Evolutionary conservation across 2,329 filamentous ascomycete species (phyloP).

Genomic region (Paraconiothyrium sp.): DNA sequence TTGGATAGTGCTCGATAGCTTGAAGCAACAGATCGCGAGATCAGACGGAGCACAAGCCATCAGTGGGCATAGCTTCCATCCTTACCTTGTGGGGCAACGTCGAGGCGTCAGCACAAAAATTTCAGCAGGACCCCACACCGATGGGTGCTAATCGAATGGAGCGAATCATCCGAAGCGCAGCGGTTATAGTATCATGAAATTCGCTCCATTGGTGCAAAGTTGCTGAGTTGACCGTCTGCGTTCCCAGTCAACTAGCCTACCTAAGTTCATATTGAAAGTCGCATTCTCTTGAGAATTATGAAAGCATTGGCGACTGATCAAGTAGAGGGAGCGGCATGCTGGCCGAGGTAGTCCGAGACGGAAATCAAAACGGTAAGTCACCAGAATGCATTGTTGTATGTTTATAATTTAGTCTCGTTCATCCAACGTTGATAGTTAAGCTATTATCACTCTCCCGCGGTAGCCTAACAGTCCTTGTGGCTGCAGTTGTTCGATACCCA

Average conservation of each 20-base stretch:
- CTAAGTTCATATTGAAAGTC: not conserved
- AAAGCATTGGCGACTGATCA: not conserved
- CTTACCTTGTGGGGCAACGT: not conserved
- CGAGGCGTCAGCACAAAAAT: not conserved
- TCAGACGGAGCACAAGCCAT: conserved; percentile 2
- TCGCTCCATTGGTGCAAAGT: not conserved
- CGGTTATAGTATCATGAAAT: not conserved
- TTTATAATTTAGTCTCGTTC: no score
- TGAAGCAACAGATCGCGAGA: not conserved
- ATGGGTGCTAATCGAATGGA: not conserved
- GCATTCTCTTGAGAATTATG: not conserved
- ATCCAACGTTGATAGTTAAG: no score
- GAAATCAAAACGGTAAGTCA: no score
- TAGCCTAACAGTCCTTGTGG: no score
- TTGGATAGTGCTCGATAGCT: not conserved
- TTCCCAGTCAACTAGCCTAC: not conserved
- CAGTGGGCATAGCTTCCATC: not conserved
- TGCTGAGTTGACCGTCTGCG: not conserved
- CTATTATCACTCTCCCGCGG: no score
- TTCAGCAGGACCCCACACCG: not conserved
- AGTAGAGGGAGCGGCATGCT: no score
- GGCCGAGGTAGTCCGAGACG: no score
- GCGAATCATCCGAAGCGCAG: not conserved
- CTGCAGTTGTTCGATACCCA: no score
- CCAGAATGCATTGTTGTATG: no score